Base-by-base conservation (phyloP, 1,284 basidiomycete species). In the Leccinum fuscescens region DNA sequence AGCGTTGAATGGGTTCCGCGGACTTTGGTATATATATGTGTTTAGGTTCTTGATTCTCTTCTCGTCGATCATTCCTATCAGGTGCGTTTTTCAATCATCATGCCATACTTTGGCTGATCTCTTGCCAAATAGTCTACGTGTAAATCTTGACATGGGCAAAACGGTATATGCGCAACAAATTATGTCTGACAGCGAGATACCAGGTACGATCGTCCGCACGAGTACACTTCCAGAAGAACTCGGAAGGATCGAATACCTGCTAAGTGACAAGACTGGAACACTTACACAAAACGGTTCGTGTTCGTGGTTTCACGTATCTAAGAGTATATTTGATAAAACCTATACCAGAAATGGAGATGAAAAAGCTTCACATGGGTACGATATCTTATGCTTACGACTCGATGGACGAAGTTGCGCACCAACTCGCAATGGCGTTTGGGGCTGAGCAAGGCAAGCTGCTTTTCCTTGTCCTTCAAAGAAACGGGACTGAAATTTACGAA, bases 61-160 rank as follows among this genome's bases (percentile, higher is more conserved):
- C 76, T 97, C 94, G 49, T 96, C 94, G 17, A 99, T 99, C 75
- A 99, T 99, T 69, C 97, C 97, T 27, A 99, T 99, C 79, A 96
- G 93, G 94, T 93, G 54, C 63, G 88, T 75, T 27, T 20, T 17
- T 31, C 14, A 7, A 24, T 15, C 9, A 2, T 20, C 9, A 56
- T 12, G 3, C 42, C 24, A 42, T 20, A 48, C 49, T 39, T 56
- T 46, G 14, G 20, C 50, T 49, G n/a, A 29, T 6, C n/a, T 66
- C 58, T 29, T 60, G 6, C 1, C 3, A 11, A 11, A 56, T 61
- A 98, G 94, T 81, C 80, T 99, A 56, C 92, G 97, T 27, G 96
- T 99, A 62, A 99, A 99, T 69, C 82, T 99, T 55, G 97, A 99
- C 74, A 98, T 99, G 96, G 97, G 96, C 62, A 99, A 99, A 79